phyloP scores from a whole-genome alignment of 2,329 filamentous ascomycete genomes.

The Neopestalotiopsis clavispora region DNA sequence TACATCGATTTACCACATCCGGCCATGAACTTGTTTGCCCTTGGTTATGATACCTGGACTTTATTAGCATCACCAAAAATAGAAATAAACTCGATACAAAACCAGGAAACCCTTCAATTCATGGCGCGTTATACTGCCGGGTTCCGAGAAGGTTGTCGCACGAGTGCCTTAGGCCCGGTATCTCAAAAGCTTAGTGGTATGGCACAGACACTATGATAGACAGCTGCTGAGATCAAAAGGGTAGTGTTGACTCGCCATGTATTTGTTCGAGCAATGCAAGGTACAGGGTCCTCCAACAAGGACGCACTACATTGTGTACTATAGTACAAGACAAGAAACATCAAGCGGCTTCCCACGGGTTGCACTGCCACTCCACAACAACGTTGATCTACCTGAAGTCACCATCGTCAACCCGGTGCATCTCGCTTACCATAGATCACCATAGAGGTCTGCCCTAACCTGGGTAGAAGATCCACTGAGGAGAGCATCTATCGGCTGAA shows the following conservation, averaged over 20 bases:
- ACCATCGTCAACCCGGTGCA: background rate
- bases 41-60: background rate
- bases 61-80: background rate
- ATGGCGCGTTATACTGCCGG: background rate
- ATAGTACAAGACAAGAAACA: too few relatives aligned
- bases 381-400: background rate
- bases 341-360: background rate
- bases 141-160: background rate
- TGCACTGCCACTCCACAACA: background rate
- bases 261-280: background rate
- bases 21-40: background rate
- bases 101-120: background rate
- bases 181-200: background rate
- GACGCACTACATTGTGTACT: too few relatives aligned
- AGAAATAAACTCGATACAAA: background rate
- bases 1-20: background rate
- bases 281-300: background rate
- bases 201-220: background rate
- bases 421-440: background rate
- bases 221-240: background rate
- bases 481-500: background rate
- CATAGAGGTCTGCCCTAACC: background rate
- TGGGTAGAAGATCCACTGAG: background rate
- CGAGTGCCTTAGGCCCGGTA: background rate
- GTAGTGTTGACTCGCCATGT: background rate